Base-by-base conservation (phyloP, 805 yeast genomes). In the Zygosaccharomyces kombuchaensis region DNA sequence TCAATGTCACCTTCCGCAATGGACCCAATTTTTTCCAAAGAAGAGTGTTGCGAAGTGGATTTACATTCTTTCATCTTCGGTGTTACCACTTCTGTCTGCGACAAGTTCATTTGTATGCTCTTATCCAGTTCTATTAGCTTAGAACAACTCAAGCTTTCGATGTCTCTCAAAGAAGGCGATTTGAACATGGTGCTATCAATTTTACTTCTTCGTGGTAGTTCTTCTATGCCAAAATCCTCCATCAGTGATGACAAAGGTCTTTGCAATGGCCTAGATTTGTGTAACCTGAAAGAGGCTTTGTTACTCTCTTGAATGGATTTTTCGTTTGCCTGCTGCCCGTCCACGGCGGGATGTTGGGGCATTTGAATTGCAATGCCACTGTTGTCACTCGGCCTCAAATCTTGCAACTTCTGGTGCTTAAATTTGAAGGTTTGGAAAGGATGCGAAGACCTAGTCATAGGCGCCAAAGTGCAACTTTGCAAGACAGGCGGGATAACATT, bases 121-220 rank as follows among this genome's bases (percentile, higher is more conserved):
- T 49, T 48, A 37, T 62, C 62, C 16, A 62, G 38, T 40, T 54
- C 57, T 8, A 60, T 31, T n/a, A 63, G 39, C 23, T 57, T 55
- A 13, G 60, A 58, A 42, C 50, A 58, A 40, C 56, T 53, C 29
- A 60, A 35, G 2, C 51, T 46, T 35, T 59, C 62, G 9, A 63
- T 51, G 14, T 57, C 56, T 30, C 50, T 46, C 10, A 58, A 47
- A 1, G 60, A 52, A 8, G 56, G 50, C 6, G 27, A 16, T n/a
- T 23, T 27, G 22, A 31, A 27, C 9, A 26, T 12, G 12, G 22
- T 26, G 7, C 29, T 9, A 6, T 23, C 23, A 9, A 10, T 8
- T 6, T 21, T 9, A 21, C 22, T 30, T 21, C 19, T 34, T 12
- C 21, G 8, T 2, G 31, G 16, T 8, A 22, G 25, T 4, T 45